Conservation (phyloP, 2,329 filamentous ascomycete species). For the Tolypocladium ophioglossoides region DNA sequence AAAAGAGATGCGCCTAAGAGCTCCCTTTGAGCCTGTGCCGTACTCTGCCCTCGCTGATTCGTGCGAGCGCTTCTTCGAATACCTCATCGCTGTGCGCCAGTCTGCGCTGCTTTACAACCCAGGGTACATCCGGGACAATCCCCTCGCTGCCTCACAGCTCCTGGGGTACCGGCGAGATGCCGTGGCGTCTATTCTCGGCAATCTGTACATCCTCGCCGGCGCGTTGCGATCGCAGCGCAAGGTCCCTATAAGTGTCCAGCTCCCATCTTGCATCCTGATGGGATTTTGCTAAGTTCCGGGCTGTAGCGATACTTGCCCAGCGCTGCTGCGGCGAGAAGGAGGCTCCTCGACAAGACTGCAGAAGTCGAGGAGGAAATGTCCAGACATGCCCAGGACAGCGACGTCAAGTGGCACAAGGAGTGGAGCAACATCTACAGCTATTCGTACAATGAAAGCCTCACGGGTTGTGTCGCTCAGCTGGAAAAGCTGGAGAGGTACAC, state of each 20-base stretch:
- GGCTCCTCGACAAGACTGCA: slow-evolving; percentile 38
- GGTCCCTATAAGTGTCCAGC: slow-evolving; percentile 31
- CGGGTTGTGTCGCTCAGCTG: slow-evolving; percentile 42
- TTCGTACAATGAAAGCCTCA: slow-evolving; percentile 41
- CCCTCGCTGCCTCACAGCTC: slow-evolving; percentile 36
- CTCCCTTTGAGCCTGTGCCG: slow-evolving; percentile 44
- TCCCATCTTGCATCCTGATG: background rate
- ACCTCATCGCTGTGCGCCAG: slow-evolving; percentile 46
- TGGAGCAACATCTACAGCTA: slow-evolving; percentile 49
- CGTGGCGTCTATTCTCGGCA: slow-evolving; percentile 45
- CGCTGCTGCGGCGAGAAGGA: slow-evolving; percentile 41
- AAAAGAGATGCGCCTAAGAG: slow-evolving; percentile 48
- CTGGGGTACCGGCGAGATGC: slow-evolving; percentile 43
- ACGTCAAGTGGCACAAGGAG: slow-evolving; percentile 26
- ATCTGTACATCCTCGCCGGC: slow-evolving; percentile 46
- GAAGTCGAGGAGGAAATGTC: slow-evolving; percentile 30
- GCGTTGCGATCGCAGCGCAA: slow-evolving; percentile 38
- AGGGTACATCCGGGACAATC: slow-evolving; percentile 37
- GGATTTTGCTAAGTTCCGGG: background rate
- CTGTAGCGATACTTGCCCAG: slow-evolving; percentile 41
- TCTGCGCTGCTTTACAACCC: slow-evolving; percentile 48
- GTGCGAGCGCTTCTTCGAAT: slow-evolving; percentile 49
- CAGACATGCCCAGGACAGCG: slow-evolving; percentile 8
- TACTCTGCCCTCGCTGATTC: slow-evolving; percentile 45
- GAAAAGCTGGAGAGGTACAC: slow-evolving; percentile 44